A percentile compares a stretch with the other conserved stretches of the same genome.
Conservation (phyloP, 352 stramenopile genomes). For the Pythium oligandrum region DNA sequence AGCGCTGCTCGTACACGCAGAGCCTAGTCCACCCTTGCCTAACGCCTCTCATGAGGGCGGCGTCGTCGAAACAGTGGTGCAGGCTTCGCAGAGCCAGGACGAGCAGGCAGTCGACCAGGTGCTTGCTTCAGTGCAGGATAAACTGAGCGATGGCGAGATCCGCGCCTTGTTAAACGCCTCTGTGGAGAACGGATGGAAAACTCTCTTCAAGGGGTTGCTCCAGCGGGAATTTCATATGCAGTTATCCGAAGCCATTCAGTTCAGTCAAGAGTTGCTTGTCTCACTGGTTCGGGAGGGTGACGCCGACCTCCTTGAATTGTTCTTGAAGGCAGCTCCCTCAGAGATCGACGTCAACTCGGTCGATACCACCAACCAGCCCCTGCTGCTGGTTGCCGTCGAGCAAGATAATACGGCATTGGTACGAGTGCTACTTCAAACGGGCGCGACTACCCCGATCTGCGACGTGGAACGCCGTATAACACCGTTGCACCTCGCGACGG, state of each 20-base stretch:
- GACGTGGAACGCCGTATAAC: constrained; percentile 15
- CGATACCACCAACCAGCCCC: neutral
- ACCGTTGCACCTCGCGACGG: constrained; percentile 23
- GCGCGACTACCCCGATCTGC: neutral
- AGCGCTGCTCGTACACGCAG: too few relatives aligned
- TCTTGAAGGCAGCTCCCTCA: neutral
- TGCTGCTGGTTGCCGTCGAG: constrained; percentile 10
- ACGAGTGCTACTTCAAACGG: neutral
- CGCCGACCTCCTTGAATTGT: constrained; percentile 3
- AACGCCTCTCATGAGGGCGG: too few relatives aligned
- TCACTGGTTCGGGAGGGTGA: neutral
- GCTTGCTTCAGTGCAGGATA: too few relatives aligned
- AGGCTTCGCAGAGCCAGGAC: too few relatives aligned
- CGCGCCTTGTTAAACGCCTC: too few relatives aligned
- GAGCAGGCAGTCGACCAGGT: too few relatives aligned
- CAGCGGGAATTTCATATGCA: neutral
- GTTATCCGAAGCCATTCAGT: too few relatives aligned
- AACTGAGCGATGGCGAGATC: too few relatives aligned
- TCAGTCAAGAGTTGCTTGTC: too few relatives aligned
- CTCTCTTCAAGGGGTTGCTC: neutral
- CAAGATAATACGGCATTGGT: constrained; percentile 14
- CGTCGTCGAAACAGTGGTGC: too few relatives aligned
- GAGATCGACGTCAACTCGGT: too few relatives aligned
- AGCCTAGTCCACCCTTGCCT: too few relatives aligned
- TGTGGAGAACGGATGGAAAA: neutral